phyloP scores from a whole-genome alignment of 768 basidiomycete species.

The Mycena vitilis region DNA sequence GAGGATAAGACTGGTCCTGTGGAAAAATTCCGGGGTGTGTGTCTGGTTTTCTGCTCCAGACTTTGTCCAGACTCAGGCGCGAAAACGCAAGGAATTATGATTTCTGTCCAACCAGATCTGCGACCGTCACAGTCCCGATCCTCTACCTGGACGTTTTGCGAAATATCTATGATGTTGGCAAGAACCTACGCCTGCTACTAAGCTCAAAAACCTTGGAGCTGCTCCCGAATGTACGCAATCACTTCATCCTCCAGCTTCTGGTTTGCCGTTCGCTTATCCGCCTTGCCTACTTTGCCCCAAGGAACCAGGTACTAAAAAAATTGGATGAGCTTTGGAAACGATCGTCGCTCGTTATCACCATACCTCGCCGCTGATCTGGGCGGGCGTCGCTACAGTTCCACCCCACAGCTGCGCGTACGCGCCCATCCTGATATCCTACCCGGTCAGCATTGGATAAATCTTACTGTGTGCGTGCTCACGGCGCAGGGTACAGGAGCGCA shows the following conservation, averaged over 20 bases:
- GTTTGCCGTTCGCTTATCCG: not conserved
- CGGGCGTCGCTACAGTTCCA: not conserved
- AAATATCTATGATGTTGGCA: too few species aligned
- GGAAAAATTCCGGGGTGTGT: too few species aligned
- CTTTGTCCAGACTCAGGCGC: too few species aligned
- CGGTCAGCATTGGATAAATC: not conserved
- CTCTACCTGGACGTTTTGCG: too few species aligned
- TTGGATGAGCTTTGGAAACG: not conserved
- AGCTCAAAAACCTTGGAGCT: not conserved
- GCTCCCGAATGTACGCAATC: not conserved
- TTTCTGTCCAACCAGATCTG: too few species aligned
- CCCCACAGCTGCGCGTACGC: not conserved
- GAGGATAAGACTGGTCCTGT: too few species aligned
- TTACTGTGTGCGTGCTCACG: not conserved
- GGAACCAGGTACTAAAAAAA: not conserved
- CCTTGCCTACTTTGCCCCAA: not conserved
- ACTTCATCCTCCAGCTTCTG: not conserved
- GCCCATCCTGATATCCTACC: not conserved
- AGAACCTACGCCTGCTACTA: too few species aligned
- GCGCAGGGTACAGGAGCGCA: too few species aligned
- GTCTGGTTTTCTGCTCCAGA: too few species aligned
- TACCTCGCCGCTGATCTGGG: not conserved
- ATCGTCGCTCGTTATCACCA: not conserved
- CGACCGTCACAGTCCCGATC: too few species aligned
- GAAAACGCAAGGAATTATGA: too few species aligned